Evolutionary conservation across 305 asterid species (phyloP), one percentile per base, ranked within the genome.

Genomic region (Solanum hybrid): DNA sequence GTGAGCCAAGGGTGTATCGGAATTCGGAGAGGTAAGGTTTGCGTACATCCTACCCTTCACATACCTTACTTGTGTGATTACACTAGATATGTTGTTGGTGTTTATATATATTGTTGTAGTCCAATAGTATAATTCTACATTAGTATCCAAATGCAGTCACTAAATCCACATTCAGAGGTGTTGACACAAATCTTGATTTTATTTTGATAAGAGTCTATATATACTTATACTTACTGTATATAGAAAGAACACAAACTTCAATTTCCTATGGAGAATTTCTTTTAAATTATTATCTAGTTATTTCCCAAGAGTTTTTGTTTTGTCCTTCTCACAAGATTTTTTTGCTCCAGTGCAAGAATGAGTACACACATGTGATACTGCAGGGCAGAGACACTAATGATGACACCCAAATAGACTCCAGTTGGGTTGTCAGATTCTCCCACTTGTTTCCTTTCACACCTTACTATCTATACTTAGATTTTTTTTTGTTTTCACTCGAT

Each of bases 371-470:
- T 46, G 87, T 83, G 87, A 83, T 83, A 14, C 24, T 83, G 40
- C 40, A 51, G 40, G 33, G 40, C 20, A 57, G 74, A 83, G 26
- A 51, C 74, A 42, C 29, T 82, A 82, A 40, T 46, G 34, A 46
- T 83, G 71, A 42, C 71, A 82, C 26, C 64, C 74, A 83, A 83
- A 83, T 46, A 29, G 74, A 42, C 39, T 83, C 74, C 74, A 83
- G 74, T 83, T 83, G 87, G 40, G 40, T 84, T 84, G 87, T 84
- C 87, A 84, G 87, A 46, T 83, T 18, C 87, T 83, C 74, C 87
- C 87, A 42, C 87, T 82, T 82, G 71, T 9, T 82, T 10, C 31
- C 87, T 84, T 82, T 84, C 87, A 46, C 40, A 84, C 42, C 22
- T 82, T 46, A 29, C 40, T 42, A 10, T 29, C 6, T 16, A 4